A percentile compares a stretch with the other conserved stretches of the same genome.
phyloP scores from a whole-genome alignment of 805 yeast species.

The Tetrapisispora taiwanensis region DNA sequence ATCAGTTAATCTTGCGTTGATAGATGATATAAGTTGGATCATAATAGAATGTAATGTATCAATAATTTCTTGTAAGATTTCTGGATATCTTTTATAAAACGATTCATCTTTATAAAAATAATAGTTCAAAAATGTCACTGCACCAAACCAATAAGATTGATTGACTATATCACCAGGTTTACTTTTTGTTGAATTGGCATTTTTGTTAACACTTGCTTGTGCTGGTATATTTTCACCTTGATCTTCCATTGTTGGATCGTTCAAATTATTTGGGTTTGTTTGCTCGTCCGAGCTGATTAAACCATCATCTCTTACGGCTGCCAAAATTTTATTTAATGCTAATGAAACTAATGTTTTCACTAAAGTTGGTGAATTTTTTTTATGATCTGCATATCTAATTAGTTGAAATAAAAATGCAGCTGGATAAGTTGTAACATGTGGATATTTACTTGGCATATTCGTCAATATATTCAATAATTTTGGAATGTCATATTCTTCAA shows the following conservation, averaged over 20 bases:
- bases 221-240: not conserved
- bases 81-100: slow-evolving; percentile 46
- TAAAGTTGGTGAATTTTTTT: slow-evolving; percentile 40
- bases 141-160: slow-evolving; percentile 83
- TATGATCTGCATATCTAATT: slow-evolving; percentile 54
- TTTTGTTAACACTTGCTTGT: not conserved
- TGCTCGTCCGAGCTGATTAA: slow-evolving; percentile 13
- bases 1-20: slow-evolving; percentile 48
- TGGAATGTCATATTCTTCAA: slow-evolving; percentile 58
- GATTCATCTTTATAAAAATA: slow-evolving; percentile 61
- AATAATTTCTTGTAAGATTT: slow-evolving; percentile 48
- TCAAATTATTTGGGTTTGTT: slow-evolving; percentile 18
- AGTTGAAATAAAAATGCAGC: slow-evolving; percentile 64
- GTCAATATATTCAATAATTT: slow-evolving; percentile 58
- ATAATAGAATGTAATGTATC: slow-evolving; percentile 49
- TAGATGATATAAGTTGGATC: slow-evolving; percentile 55
- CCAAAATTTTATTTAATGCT: slow-evolving; percentile 50
- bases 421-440: slow-evolving; percentile 41
- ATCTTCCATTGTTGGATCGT: slow-evolving; percentile 4
- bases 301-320: slow-evolving; percentile 25
- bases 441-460: slow-evolving; percentile 45
- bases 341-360: slow-evolving; percentile 52
- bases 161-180: slow-evolving; percentile 50
- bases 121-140: slow-evolving; percentile 64
- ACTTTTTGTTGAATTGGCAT: slow-evolving; percentile 7